phyloP scores from a whole-genome alignment of 208 protist genomes.

The Endotrypanum monterogeii region DNA sequence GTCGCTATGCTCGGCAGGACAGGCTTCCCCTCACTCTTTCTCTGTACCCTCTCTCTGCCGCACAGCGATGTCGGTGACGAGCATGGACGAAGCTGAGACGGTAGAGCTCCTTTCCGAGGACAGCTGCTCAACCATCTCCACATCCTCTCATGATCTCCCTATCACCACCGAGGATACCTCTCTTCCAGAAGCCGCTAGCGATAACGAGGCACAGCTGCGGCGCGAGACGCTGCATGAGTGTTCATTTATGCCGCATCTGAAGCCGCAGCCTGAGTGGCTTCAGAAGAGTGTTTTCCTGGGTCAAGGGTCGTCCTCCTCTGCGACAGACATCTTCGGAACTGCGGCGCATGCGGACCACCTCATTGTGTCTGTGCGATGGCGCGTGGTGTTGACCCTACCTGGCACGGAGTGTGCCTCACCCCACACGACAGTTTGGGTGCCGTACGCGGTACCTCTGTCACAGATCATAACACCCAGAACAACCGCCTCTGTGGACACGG shows the following conservation, averaged over 20 bases:
- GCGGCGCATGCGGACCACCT: conserved; percentile 7
- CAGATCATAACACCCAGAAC: not conserved
- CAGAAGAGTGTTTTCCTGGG: not conserved
- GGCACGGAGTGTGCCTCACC: not conserved
- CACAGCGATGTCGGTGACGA: not conserved
- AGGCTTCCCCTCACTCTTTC: not conserved
- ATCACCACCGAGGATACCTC: not conserved
- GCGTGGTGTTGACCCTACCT: not conserved
- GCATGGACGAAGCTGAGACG: conserved; percentile 23
- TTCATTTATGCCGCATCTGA: conserved; percentile 10
- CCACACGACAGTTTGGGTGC: conserved; percentile 20
- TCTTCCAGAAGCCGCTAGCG: not conserved
- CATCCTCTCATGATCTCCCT: not conserved
- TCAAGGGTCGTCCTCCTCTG: not conserved
- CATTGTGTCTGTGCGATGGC: conserved; percentile 18
- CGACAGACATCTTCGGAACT: not conserved
- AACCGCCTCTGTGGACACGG: not conserved
- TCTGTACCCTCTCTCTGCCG: not conserved
- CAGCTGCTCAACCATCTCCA: conserved; percentile 28
- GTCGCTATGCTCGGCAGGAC: not conserved
- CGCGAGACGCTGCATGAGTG: conserved; percentile 7
- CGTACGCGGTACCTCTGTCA: conserved; percentile 7
- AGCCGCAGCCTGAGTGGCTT: conserved; percentile 3
- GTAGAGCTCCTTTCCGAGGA: conserved; percentile 24
- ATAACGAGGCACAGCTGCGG: conserved; percentile 8